A percentile compares a stretch with the other conserved stretches of the same genome.
These are phyloP conservation scores for Cutaneotrichosporon spelunceum DNA, from an alignment of 1,284 basidiomycete genomes.

Conservation along the genomic window DNA sequence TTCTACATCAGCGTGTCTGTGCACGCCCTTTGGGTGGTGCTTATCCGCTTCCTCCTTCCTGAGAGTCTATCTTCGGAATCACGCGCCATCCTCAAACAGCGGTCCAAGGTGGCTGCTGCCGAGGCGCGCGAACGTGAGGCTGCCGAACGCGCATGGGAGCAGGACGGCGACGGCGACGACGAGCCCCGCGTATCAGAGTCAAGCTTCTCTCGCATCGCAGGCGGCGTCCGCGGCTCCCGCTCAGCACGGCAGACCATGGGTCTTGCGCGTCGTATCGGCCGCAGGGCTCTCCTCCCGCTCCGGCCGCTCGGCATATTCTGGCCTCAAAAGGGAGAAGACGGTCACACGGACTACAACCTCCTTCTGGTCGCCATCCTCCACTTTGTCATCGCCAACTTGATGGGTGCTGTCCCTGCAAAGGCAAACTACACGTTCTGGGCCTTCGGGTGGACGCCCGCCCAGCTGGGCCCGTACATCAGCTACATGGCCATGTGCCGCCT, in stretches of 20 bases:
- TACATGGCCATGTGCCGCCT: conserved; percentile 62
- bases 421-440: conserved; percentile 66
- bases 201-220: conserved; percentile 25
- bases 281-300: conserved; percentile 59
- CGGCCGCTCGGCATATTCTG: conserved; percentile 64
- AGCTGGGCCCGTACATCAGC: conserved; percentile 76
- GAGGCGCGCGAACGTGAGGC: conserved; percentile 37
- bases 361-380: conserved; percentile 54
- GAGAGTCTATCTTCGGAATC: conserved; percentile 62
- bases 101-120: conserved; percentile 44
- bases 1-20: conserved; percentile 62
- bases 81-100: conserved; percentile 37
- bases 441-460: conserved; percentile 70
- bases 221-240: conserved; percentile 9
- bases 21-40: conserved; percentile 55
- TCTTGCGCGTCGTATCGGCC: conserved; percentile 26
- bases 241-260: conserved; percentile 25
- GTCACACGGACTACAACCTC: conserved; percentile 63
- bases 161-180: conserved; percentile 22
- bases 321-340: conserved; percentile 54
- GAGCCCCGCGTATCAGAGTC: conserved; percentile 8
- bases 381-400: conserved; percentile 58
- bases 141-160: conserved; percentile 49
- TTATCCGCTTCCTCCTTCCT: conserved; percentile 64
- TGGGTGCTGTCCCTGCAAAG: conserved; percentile 62